These are phyloP conservation scores for Calocybe indica DNA, from an alignment of 768 basidiomycete genomes.

Conservation along the genomic window DNA sequence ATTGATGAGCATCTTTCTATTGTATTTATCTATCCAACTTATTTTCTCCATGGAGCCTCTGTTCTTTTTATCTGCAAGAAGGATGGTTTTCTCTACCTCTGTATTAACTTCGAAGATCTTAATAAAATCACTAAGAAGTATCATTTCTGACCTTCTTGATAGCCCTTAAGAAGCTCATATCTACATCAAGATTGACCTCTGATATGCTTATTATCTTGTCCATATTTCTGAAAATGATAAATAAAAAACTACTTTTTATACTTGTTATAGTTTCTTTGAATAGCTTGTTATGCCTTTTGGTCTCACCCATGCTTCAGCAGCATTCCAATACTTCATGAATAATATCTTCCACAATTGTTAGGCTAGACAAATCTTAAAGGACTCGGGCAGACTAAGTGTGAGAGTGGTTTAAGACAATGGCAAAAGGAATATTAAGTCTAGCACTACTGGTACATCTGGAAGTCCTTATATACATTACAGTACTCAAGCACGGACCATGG, in stretches of 20 bases:
- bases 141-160: slow-evolving; percentile 24
- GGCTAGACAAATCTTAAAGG: no score
- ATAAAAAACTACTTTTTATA: slow-evolving; percentile 36
- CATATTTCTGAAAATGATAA: slow-evolving; percentile 28
- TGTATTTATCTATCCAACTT: slow-evolving; percentile 20
- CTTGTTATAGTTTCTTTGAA: slow-evolving; percentile 28
- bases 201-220: slow-evolving; percentile 28
- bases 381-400: no score
- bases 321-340: slow-evolving; percentile 31
- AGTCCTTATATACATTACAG: no score
- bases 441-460: no score
- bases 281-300: slow-evolving; percentile 30
- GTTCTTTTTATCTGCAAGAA: slow-evolving; percentile 20
- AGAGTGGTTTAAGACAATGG: no score
- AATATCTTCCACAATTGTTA: no score
- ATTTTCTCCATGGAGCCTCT: slow-evolving; percentile 13
- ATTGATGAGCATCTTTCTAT: slow-evolving; percentile 20
- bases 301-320: slow-evolving; percentile 23
- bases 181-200: slow-evolving; percentile 27
- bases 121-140: slow-evolving; percentile 30
- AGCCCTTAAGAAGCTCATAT: slow-evolving; percentile 13
- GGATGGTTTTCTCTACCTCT: slow-evolving; percentile 14
- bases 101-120: slow-evolving; percentile 15
- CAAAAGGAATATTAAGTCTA: no score
- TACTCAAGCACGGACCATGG: no score